Percentiles rank a stretch among this genome's conserved stretches.
phyloP scores from a whole-genome alignment of 345 rosid genomes.

The Arabis hirsuta region DNA sequence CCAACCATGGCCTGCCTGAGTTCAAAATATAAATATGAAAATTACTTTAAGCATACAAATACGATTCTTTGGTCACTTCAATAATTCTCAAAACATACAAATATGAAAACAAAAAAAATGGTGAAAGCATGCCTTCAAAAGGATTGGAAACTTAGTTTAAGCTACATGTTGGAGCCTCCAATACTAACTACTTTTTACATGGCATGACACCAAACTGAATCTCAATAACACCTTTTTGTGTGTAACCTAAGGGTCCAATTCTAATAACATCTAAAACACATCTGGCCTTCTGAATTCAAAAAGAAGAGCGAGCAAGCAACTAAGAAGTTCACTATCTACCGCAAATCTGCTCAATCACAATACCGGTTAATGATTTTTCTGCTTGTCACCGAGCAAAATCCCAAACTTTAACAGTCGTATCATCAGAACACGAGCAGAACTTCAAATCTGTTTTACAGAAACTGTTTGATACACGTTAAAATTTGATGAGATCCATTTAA shows the following conservation, averaged over 20 bases:
- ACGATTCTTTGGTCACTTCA: conserved; percentile 57
- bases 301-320: conserved; percentile 4
- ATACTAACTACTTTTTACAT: conserved; percentile 1
- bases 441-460: conserved; percentile 98
- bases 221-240: conserved; percentile 12
- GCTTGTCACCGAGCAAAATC: conserved; percentile 95
- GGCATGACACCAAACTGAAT: conserved; percentile 12
- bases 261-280: conserved; percentile 11
- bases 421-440: conserved; percentile 98
- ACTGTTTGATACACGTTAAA: conserved; percentile 56
- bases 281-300: conserved; percentile 13
- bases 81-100: conserved; percentile 20
- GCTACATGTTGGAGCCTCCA: conserved; percentile 2
- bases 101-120: neutral
- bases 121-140: neutral
- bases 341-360: conserved; percentile 49
- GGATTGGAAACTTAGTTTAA: conserved; percentile 8
- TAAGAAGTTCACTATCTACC: conserved; percentile 8
- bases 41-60: no score
- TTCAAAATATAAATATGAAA: conserved; percentile 63
- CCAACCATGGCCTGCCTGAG: conserved; percentile 99
- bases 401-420: conserved; percentile 97
- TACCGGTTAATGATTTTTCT: conserved; percentile 91
- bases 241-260: conserved; percentile 20
- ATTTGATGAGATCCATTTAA: conserved; percentile 1